Percentiles rank a stretch among this genome's conserved stretches.
phyloP scores from a whole-genome alignment of 176 grass and related monocot genomes.

The Musa schizocarpa region DNA sequence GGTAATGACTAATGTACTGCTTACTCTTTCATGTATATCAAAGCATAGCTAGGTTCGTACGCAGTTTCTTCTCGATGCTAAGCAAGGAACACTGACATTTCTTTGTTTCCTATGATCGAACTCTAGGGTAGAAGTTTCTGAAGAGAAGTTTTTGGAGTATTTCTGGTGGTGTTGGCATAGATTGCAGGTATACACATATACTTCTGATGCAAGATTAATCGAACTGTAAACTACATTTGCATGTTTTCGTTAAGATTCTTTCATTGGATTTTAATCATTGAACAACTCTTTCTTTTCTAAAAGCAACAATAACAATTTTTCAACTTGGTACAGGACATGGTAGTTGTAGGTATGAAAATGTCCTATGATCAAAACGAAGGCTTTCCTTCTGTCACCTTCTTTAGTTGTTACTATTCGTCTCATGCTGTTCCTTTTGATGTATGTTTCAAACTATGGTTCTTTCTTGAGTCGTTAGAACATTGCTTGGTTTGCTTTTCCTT shows the following conservation, averaged over 20 bases:
- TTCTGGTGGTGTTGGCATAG: slow-evolving; percentile 94
- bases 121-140: slow-evolving; percentile 68
- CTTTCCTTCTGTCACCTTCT: neutral
- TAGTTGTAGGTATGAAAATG: neutral
- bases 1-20: too few relatives aligned
- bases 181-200: slow-evolving; percentile 36
- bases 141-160: slow-evolving; percentile 77
- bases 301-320: neutral
- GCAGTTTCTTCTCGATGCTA: neutral
- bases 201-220: neutral
- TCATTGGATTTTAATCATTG: neutral
- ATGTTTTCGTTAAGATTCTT: neutral
- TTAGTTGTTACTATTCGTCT: neutral
- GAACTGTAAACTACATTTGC: neutral
- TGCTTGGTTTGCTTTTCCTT: slow-evolving; percentile 15
- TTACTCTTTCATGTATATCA: too few relatives aligned
- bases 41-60: neutral
- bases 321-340: neutral
- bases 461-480: neutral
- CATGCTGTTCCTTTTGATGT: neutral
- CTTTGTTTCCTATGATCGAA: neutral
- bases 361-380: neutral
- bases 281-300: neutral
- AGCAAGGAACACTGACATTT: neutral
- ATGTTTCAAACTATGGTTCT: neutral